Conservation (phyloP, 139 green algal genomes). For the Coccomyxa sp. region DNA sequence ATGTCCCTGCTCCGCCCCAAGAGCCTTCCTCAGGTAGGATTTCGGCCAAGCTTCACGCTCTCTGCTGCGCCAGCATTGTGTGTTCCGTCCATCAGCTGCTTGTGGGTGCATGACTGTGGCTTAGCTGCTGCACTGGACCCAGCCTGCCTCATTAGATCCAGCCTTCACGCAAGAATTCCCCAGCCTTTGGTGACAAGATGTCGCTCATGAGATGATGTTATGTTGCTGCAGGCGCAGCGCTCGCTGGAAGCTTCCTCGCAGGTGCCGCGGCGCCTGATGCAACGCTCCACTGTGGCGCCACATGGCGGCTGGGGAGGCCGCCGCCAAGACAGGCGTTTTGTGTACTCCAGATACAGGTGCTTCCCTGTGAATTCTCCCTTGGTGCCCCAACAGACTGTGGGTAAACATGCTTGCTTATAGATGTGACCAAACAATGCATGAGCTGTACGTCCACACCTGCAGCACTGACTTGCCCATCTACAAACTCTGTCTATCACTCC, state of each 20-base stretch:
- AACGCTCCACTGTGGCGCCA: constrained; percentile 25
- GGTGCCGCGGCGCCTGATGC: constrained; percentile 23
- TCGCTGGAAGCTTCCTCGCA: constrained; percentile 50
- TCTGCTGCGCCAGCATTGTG: no score
- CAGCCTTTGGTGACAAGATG: no score
- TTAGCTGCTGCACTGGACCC: no score
- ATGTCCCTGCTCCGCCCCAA: constrained; percentile 55
- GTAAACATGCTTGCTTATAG: neutral
- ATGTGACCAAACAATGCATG: neutral
- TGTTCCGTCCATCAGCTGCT: no score
- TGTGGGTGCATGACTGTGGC: no score
- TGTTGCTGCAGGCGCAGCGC: constrained; percentile 16
- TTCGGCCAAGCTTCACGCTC: no score
- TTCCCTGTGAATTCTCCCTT: neutral
- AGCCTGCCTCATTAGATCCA: no score
- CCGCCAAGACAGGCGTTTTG: constrained; percentile 38
- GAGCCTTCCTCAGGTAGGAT: constrained; percentile 30
- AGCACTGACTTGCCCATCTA: neutral
- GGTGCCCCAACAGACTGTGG: neutral
- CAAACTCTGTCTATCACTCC: neutral
- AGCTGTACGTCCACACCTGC: neutral
- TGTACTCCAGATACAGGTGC: constrained; percentile 55
- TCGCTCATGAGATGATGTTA: neutral
- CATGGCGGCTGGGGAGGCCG: constrained; percentile 45
- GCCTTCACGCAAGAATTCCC: no score